Percentiles rank a stretch among this genome's conserved stretches.
These are phyloP conservation scores for Gymnopilus dilepis DNA, from an alignment of 768 basidiomycete species.

Conservation along the genomic window DNA sequence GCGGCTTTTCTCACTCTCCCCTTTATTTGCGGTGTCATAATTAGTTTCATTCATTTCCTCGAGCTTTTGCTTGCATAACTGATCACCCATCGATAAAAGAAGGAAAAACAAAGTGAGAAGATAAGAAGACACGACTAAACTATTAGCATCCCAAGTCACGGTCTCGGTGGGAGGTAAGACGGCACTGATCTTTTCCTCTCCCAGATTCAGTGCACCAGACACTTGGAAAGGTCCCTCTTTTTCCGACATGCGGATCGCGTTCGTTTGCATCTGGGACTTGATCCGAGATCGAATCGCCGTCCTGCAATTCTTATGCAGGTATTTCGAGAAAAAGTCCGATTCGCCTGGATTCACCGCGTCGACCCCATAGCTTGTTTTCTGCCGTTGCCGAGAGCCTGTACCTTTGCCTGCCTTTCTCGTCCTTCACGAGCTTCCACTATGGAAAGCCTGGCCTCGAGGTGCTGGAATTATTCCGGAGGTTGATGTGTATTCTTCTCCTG, in stretches of 20 bases:
- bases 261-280: not conserved
- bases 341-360: not conserved
- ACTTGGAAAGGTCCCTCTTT: constrained; percentile 6
- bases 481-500: too few species aligned
- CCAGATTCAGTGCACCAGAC: not conserved
- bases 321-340: constrained; percentile 4
- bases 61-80: not conserved
- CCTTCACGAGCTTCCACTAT: not conserved
- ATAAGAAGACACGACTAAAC: not conserved
- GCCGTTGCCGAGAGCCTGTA: not conserved
- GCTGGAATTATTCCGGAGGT: too few species aligned
- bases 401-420: not conserved
- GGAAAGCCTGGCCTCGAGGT: too few species aligned
- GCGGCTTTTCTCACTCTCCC: constrained; percentile 1
- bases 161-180: not conserved
- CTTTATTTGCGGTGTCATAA: not conserved
- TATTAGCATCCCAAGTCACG: not conserved
- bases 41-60: not conserved
- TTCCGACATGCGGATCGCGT: constrained; percentile 3
- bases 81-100: not conserved
- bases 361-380: too few species aligned
- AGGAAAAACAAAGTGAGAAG: not conserved
- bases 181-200: not conserved
- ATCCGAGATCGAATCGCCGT: constrained; percentile 2
- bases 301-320: too few species aligned